phyloP scores from a whole-genome alignment of 1,284 basidiomycete species.

The Microbotryomycetes sp. region DNA sequence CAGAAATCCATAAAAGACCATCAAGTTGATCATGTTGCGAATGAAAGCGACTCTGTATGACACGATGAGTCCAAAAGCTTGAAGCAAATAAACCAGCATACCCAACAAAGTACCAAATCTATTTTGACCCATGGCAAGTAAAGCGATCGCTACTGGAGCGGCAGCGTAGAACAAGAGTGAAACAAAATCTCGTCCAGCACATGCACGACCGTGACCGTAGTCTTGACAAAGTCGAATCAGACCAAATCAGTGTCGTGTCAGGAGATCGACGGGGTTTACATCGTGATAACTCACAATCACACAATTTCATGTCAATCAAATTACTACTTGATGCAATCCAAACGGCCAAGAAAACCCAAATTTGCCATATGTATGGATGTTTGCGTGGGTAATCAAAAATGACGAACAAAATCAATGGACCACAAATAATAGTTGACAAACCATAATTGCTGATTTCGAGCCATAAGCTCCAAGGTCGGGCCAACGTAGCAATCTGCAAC shows the following conservation, averaged over 20 bases:
- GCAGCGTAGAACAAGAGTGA: slow-evolving; percentile 48
- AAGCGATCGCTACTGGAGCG: slow-evolving; percentile 63
- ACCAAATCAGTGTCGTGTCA: background rate
- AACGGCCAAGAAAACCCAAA: background rate
- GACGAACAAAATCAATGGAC: background rate
- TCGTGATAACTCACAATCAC: background rate
- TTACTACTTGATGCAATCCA: background rate
- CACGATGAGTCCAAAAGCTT: background rate
- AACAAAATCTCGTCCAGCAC: slow-evolving; percentile 39
- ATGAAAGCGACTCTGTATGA: slow-evolving; percentile 2
- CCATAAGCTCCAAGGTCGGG: background rate
- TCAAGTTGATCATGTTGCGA: slow-evolving; percentile 45
- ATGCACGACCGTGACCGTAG: slow-evolving; percentile 5
- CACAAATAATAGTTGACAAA: background rate
- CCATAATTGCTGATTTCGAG: background rate
- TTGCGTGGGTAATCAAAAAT: background rate
- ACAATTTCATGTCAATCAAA: background rate
- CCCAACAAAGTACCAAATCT: slow-evolving; percentile 59
- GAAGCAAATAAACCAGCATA: slow-evolving; percentile 43
- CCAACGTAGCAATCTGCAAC: background rate
- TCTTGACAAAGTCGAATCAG: slow-evolving; percentile 1
- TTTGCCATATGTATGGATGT: background rate
- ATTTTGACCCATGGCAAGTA: slow-evolving; percentile 65
- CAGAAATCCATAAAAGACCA: slow-evolving; percentile 47
- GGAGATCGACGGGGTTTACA: too few species aligned